A percentile compares a stretch with the other conserved stretches of the same genome.
Conservation (phyloP, 495 filamentous ascomycete species). For the Xylaria intraflava region DNA sequence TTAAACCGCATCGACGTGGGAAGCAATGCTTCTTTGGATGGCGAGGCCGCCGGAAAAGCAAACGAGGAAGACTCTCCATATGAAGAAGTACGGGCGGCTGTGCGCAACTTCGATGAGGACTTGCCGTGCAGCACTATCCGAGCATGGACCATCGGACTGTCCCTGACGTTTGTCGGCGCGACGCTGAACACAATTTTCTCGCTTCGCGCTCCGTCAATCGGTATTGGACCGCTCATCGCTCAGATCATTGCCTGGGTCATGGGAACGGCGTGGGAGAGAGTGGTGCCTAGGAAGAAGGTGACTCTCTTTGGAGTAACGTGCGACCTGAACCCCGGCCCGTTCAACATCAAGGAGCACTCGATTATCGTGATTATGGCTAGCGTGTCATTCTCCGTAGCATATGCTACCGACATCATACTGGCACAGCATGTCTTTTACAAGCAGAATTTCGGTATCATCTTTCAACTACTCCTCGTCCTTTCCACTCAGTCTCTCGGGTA, state of each 20-base stretch:
- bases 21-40: slow-evolving; percentile 25
- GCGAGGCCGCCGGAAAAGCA: slow-evolving; percentile 24
- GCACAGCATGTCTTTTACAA: slow-evolving; percentile 61
- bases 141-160: slow-evolving; percentile 64
- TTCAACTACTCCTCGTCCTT: slow-evolving; percentile 61
- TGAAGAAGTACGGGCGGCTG: slow-evolving; percentile 58
- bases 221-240: slow-evolving; percentile 59
- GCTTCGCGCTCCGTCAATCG: slow-evolving; percentile 58
- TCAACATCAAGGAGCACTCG: slow-evolving; percentile 77
- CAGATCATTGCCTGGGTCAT: slow-evolving; percentile 67
- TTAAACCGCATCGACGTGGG: slow-evolving; percentile 18
- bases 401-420: slow-evolving; percentile 63
- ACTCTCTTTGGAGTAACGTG: slow-evolving; percentile 49
- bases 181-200: slow-evolving; percentile 67
- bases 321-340: slow-evolving; percentile 63
- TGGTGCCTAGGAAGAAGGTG: slow-evolving; percentile 46
- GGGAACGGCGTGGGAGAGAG: slow-evolving; percentile 48
- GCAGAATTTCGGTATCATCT: slow-evolving; percentile 59
- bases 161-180: slow-evolving; percentile 59
- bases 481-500: slow-evolving; percentile 70
- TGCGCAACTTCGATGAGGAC: slow-evolving; percentile 59
- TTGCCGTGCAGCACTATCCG: slow-evolving; percentile 64
- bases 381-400: slow-evolving; percentile 54
- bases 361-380: slow-evolving; percentile 71
- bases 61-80: slow-evolving; percentile 58